Conservation (phyloP, 23 red algal genomes). For the Gracilaria domingensis region DNA sequence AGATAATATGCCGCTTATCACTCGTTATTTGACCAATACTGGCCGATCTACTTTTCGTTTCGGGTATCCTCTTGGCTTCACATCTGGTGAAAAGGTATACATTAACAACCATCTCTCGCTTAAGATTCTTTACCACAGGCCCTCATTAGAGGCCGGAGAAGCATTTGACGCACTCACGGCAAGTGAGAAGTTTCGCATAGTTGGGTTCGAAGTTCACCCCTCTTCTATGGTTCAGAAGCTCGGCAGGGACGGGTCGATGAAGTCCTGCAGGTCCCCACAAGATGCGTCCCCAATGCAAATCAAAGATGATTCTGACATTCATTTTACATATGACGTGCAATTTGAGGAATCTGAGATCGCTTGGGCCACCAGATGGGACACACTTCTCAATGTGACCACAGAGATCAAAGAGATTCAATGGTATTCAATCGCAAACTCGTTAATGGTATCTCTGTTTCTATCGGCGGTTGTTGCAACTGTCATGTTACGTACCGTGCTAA, state of each 20-base stretch:
- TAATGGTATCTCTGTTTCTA: conserved; percentile 94
- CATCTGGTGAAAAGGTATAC: conserved; percentile 52
- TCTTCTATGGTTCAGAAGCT: conserved; percentile 60
- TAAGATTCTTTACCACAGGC: conserved; percentile 79
- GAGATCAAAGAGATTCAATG: conserved; percentile 88
- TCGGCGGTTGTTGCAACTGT: conserved; percentile 87
- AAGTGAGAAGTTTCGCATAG: conserved; percentile 78
- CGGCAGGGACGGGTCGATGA: conserved; percentile 11
- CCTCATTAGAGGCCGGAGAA: conserved; percentile 50
- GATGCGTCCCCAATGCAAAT: conserved; percentile 9
- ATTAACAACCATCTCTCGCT: conserved; percentile 95
- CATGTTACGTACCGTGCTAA: conserved; percentile 90
- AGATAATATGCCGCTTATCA: conserved; percentile 97
- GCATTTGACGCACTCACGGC: conserved; percentile 58
- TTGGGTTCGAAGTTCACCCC: conserved; percentile 94
- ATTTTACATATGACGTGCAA: conserved; percentile 87
- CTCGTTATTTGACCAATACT: conserved; percentile 32
- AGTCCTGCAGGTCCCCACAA: conserved; percentile 15
- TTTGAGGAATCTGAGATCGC: conserved; percentile 82
- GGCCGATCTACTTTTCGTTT: conserved; percentile 67
- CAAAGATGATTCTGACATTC: conserved; percentile 32
- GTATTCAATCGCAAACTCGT: conserved; percentile 92
- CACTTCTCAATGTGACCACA: conserved; percentile 64
- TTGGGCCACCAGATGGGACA: conserved; percentile 98
- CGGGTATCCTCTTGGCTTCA: conserved; percentile 85